Base-by-base conservation (phyloP, 2,329 filamentous ascomycete genomes). In the Gremmenia infestans region DNA sequence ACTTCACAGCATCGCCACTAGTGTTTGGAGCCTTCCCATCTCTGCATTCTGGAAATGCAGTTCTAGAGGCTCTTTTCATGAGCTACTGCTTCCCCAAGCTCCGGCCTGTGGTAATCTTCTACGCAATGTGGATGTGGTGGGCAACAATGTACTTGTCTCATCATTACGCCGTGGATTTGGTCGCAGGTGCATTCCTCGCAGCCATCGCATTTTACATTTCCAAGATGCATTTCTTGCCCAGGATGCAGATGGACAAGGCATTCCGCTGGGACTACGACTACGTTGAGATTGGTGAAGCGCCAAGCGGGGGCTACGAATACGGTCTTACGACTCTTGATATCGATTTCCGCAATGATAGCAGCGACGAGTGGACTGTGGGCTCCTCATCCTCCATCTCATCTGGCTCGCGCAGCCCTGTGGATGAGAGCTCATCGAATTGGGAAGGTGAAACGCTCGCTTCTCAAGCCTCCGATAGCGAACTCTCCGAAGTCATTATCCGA, bases 71-170 rank as follows among this genome's bases (percentile, higher is more conserved):
- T 22, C 80, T 97, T 15, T 96, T 97, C 78, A 89, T 97, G 86
- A 89, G 87, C 72, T 87, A 95, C 73, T 86, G 89, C 71, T 97
- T 97, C 78, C 93, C 93, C 4, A 85, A 83, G 59, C 81, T 95
- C 63, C 85, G 88, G 63, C 84, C 87, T 12, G 74, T 94, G 52
- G 96, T 95, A 73, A 81, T 92, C 61, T 79, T 82, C 61, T 97
- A 97, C 73, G 88, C 88, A 46, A 81, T 88, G 70, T 97, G 93
- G 93, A 86, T 97, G 67, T 97, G 91, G 89, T 97, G 93, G 91
- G 89, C 92, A 12, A 97, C 93, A 64, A 96, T 97, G 91, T 97
- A 97, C 70, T 82, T 97, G 52, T 95, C 90, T 68, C 93, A 97
- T 74, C 93, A 97, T 76, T 97, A 97, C 71, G 93, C 92, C 35